Conservation (phyloP, 2,329 filamentous ascomycete genomes). For the Endocalyx cinctus region DNA sequence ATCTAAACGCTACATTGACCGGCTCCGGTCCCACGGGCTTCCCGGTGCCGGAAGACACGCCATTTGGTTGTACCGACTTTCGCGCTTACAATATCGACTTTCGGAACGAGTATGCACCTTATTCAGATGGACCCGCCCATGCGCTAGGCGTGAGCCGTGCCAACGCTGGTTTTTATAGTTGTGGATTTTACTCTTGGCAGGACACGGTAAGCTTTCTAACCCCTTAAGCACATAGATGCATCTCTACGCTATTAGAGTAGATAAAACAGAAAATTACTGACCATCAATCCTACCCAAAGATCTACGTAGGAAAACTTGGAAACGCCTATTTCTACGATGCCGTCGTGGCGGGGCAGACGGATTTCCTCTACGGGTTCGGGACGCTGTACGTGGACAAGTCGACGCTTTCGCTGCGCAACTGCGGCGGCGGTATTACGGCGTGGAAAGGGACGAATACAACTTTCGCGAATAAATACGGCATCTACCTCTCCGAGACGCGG, state of each 20-base stretch:
- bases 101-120: conserved; percentile 51
- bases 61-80: conserved; percentile 60
- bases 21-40: conserved; percentile 59
- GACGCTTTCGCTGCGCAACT: conserved; percentile 50
- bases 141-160: conserved; percentile 58
- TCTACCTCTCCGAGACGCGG: conserved; percentile 55
- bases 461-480: conserved; percentile 61
- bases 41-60: conserved; percentile 54
- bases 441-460: conserved; percentile 66
- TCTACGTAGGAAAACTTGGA: conserved; percentile 63
- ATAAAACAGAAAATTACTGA: conserved; percentile 1
- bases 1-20: conserved; percentile 56
- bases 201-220: conserved; percentile 49
- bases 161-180: conserved; percentile 64
- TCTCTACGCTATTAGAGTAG: too few species aligned
- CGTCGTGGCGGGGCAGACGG: conserved; percentile 60
- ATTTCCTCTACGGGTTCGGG: conserved; percentile 66
- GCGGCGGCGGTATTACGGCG: conserved; percentile 63
- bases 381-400: conserved; percentile 57
- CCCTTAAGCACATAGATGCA: not conserved
- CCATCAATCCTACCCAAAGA: conserved; percentile 22
- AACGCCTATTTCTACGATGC: conserved; percentile 60
- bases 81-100: conserved; percentile 65
- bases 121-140: conserved; percentile 50
- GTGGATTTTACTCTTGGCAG: conserved; percentile 63